Percentiles rank a stretch among this genome's conserved stretches.
Evolutionary conservation across 345 rosid species (phyloP).

Genomic region (Moringa oleifera): DNA sequence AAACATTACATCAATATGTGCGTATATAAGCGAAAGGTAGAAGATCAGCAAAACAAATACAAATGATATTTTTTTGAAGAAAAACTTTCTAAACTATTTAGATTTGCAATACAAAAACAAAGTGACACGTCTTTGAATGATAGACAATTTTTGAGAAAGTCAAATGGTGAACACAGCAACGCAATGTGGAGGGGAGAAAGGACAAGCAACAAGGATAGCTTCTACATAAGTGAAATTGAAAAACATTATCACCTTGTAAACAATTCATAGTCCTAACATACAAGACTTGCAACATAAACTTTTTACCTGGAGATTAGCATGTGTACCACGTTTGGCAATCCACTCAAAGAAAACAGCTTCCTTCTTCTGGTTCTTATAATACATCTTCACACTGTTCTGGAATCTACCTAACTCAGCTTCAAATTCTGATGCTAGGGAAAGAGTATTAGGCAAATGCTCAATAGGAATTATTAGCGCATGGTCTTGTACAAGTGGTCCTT

Average conservation of each 20-base stretch:
- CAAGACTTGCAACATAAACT: background rate
- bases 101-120: too few relatives aligned
- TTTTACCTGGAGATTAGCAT: conserved; percentile 89
- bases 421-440: conserved; percentile 42
- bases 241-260: background rate
- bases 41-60: too few relatives aligned
- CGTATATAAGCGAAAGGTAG: background rate
- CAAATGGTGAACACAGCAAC: too few relatives aligned
- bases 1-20: too few relatives aligned
- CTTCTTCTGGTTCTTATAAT: conserved; percentile 56
- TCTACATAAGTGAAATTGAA: background rate
- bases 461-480: conserved; percentile 70
- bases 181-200: too few relatives aligned
- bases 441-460: conserved; percentile 70
- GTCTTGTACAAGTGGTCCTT: conserved; percentile 75
- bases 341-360: conserved; percentile 83
- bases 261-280: background rate
- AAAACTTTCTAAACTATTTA: conserved; percentile 5
- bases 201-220: background rate
- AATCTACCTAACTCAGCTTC: conserved; percentile 63
- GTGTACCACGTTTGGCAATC: conserved; percentile 67
- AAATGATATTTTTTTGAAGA: background rate
- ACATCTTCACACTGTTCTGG: conserved; percentile 55
- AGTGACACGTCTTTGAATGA: too few relatives aligned
- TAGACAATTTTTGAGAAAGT: too few relatives aligned